Base-by-base conservation (phyloP, 352 stramenopile species). In the Detonula confervacea region DNA sequence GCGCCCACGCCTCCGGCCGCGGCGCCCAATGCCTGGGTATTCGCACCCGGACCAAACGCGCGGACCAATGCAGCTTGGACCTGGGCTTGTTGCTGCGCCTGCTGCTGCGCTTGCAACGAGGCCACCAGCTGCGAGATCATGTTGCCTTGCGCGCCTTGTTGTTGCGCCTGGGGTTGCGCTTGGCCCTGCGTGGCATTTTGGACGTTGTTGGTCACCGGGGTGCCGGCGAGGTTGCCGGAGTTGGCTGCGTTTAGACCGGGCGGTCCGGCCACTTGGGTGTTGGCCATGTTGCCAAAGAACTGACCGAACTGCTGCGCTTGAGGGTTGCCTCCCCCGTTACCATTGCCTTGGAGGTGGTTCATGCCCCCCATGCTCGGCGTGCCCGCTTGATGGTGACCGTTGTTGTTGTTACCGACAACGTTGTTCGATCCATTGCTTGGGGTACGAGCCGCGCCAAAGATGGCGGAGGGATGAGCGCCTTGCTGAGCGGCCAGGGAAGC, bases 91-190 rank as follows among this genome's bases (percentile, higher is more conserved):
- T 69, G 67, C 39, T 83, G 75, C 0, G 67, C 57, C 39, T 82
- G 74, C 14, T 83, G 75, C 18, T 83, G 75, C 3, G 60, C 61
- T 46, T 78, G 67, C 46, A 83, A 62, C 8, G 66, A 78, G 24
- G 75, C 67, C 11, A 83, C 61, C 33, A 77, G 75, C 47, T 83
- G 67, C n/a, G 35, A 51, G 29, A 83, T 68, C 5, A 80, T 64
- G 49, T 52, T 56, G 1, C 18, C 61, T 25, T 64, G 55, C 2
- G 29, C 14, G 30, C 4, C 27, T 25, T 60, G 61, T 46, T 70
- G 61, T 47, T 69, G 60, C 14, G 56, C 25, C 14, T 70, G 30
- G 6, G 35, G 54, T 30, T 66, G 57, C 33, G 2, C 8, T 25
- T 55, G 46, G 46, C 49, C n/a, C n/a, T n/a, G n/a, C n/a, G n/a